Conservation (phyloP, 495 filamentous ascomycete species). For the Lasiosphaeria miniovina region DNA sequence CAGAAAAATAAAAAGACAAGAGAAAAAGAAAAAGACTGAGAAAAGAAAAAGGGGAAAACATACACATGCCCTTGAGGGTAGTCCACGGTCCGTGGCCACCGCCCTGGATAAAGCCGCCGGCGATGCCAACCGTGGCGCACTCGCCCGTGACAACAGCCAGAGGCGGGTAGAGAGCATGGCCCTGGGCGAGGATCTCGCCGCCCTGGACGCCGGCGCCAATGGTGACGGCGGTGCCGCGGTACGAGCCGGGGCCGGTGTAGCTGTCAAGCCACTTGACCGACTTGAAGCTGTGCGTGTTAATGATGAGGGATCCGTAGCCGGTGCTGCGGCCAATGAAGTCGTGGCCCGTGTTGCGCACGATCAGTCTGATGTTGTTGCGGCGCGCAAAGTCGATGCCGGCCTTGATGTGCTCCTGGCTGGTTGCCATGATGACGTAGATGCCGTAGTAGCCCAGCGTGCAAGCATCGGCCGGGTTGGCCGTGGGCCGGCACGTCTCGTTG, state of each 20-base stretch:
- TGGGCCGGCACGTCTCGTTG: conserved; percentile 47
- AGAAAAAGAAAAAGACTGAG: conserved; percentile 40
- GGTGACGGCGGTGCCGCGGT: conserved; percentile 40
- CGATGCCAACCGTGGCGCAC: conserved; percentile 48
- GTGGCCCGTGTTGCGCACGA: conserved; percentile 62
- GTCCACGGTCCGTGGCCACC: conserved; percentile 61
- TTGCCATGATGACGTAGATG: conserved; percentile 44
- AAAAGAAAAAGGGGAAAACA: conserved; percentile 21
- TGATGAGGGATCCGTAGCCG: conserved; percentile 52
- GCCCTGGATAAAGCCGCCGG: conserved; percentile 55
- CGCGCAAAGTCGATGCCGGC: conserved; percentile 52
- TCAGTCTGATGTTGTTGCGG: conserved; percentile 53
- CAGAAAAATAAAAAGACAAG: too few species aligned
- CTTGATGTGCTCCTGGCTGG: conserved; percentile 37
- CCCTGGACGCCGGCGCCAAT: conserved; percentile 58
- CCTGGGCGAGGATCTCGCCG: conserved; percentile 42
- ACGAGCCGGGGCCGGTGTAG: conserved; percentile 35
- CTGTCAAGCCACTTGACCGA: conserved; percentile 38
- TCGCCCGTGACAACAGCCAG: conserved; percentile 49
- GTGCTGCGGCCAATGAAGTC: conserved; percentile 53
- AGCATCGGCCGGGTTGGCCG: conserved; percentile 35
- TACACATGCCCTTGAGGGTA: conserved; percentile 55
- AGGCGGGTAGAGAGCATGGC: conserved; percentile 36
- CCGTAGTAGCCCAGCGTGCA: conserved; percentile 60
- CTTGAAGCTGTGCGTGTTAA: conserved; percentile 64